Conservation (phyloP, 495 filamentous ascomycete genomes). For the Penicillium maclennaniae region DNA sequence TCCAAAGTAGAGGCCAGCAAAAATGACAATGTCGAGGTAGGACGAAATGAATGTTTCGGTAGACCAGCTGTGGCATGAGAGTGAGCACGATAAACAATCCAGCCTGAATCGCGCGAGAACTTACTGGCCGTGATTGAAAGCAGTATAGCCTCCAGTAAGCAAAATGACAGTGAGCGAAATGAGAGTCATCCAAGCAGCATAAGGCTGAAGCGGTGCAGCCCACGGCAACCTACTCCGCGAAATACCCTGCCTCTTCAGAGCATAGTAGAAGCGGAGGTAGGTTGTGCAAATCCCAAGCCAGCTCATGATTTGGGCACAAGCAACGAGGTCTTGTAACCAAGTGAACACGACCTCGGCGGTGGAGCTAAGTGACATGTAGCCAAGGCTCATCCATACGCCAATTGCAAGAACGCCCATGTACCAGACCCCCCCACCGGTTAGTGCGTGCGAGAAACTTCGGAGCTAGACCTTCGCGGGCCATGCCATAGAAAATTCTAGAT, state of each 20-base stretch:
- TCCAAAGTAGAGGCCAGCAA: conserved; percentile 44
- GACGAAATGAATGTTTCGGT: conserved; percentile 22
- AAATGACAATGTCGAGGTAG: conserved; percentile 46
- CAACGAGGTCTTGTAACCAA: conserved; percentile 54
- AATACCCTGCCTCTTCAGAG: conserved; percentile 45
- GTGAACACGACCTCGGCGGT: conserved; percentile 19
- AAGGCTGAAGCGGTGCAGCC: conserved; percentile 45
- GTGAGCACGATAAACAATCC: neutral
- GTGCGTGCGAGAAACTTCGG: conserved; percentile 29
- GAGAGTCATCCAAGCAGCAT: conserved; percentile 42
- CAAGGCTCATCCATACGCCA: conserved; percentile 17
- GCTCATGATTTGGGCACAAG: conserved; percentile 46
- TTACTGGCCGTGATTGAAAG: conserved; percentile 49
- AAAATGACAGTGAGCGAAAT: conserved; percentile 44
- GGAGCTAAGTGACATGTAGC: conserved; percentile 21
- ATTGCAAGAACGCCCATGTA: conserved; percentile 28
- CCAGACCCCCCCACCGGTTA: conserved; percentile 33
- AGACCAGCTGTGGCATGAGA: conserved; percentile 10
- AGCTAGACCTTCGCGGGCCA: conserved; percentile 33
- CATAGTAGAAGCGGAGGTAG: conserved; percentile 54
- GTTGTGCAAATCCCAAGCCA: conserved; percentile 52
- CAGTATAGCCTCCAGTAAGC: conserved; percentile 52
- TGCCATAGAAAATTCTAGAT: conserved; percentile 48
- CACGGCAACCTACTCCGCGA: conserved; percentile 41
- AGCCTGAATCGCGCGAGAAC: neutral